Conservation (phyloP, 2,329 filamentous ascomycete species). For the Pseudogymnoascus sp. region DNA sequence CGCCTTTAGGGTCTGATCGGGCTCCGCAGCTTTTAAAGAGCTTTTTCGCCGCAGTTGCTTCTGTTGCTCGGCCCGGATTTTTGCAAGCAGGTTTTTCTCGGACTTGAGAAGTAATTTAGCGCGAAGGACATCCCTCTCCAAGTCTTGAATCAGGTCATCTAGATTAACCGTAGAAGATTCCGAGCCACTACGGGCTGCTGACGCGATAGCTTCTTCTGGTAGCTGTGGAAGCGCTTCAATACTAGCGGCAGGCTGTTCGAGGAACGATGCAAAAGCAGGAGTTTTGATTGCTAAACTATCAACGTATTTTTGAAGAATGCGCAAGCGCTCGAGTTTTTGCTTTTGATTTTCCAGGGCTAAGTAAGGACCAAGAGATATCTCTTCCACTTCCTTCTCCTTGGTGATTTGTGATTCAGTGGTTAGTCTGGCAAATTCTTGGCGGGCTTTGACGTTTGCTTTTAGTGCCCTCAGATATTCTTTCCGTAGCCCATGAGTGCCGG, state of each 20-base stretch:
- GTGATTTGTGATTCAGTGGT: slow-evolving; percentile 18
- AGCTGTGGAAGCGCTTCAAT: slow-evolving; percentile 22
- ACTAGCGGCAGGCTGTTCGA: slow-evolving; percentile 32
- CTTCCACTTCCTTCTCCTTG: slow-evolving; percentile 9
- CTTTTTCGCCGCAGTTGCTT: slow-evolving; percentile 4
- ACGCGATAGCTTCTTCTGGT: slow-evolving; percentile 21
- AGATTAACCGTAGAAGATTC: slow-evolving; percentile 34
- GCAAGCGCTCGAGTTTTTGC: slow-evolving; percentile 42
- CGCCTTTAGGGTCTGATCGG: slow-evolving; percentile 34
- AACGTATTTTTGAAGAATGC: slow-evolving; percentile 42
- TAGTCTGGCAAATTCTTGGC: slow-evolving; percentile 34
- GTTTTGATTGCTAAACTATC: slow-evolving; percentile 43
- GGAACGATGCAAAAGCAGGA: slow-evolving; percentile 39
- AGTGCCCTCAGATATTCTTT: slow-evolving; percentile 48
- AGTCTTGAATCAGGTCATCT: slow-evolving; percentile 37
- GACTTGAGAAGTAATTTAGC: slow-evolving; percentile 47
- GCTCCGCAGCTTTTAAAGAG: slow-evolving; percentile 11
- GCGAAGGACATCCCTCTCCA: slow-evolving; percentile 51
- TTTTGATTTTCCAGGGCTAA: slow-evolving; percentile 42
- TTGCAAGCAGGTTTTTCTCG: slow-evolving; percentile 47
- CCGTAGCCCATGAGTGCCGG: slow-evolving; percentile 38
- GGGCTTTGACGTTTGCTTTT: slow-evolving; percentile 42
- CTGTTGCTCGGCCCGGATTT: slow-evolving; percentile 36
- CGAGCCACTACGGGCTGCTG: slow-evolving; percentile 9
- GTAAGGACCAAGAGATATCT: slow-evolving; percentile 38